Conservation (phyloP, 2,329 filamentous ascomycete genomes). For the Verticillium longisporum region DNA sequence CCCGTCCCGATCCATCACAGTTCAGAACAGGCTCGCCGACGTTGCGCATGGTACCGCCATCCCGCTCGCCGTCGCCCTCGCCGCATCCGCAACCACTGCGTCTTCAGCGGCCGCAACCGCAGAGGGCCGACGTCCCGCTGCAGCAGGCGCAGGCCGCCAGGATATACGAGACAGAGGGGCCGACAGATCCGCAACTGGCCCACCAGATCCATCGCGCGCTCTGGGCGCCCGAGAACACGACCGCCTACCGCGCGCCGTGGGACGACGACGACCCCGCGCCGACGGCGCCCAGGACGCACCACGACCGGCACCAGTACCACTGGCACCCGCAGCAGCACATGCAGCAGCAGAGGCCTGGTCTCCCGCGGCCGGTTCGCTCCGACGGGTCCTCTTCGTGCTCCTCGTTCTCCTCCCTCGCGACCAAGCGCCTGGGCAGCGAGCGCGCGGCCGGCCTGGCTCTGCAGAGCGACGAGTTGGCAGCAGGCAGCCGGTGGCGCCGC, state of each 20-base stretch:
- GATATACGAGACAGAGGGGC: not conserved
- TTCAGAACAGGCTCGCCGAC: conserved; percentile 21
- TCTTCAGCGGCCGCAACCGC: conserved; percentile 1
- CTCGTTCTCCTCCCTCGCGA: conserved; percentile 35
- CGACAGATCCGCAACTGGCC: not conserved
- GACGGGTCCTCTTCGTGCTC: not conserved
- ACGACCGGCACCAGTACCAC: conserved; percentile 10
- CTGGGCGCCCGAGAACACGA: not conserved
- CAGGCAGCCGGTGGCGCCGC: conserved; percentile 9
- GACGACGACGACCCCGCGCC: not conserved
- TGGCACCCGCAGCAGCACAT: conserved; percentile 6
- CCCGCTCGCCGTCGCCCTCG: conserved; percentile 17
- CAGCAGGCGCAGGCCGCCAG: not conserved
- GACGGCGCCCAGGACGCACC: conserved; percentile 1
- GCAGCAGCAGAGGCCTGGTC: conserved; percentile 16
- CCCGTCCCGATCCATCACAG: conserved; percentile 1
- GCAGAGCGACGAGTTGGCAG: conserved; percentile 11
- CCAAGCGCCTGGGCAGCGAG: conserved; percentile 44
- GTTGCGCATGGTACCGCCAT: conserved; percentile 28
- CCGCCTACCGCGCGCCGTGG: conserved; percentile 7
- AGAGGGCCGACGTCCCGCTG: not conserved
- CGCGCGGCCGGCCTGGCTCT: conserved; percentile 40
- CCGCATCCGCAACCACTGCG: conserved; percentile 5
- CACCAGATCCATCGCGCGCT: not conserved
- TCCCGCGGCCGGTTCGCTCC: conserved; percentile 8